Conservation (phyloP, 2,329 filamentous ascomycete species). For the Trichoderma sp. region DNA sequence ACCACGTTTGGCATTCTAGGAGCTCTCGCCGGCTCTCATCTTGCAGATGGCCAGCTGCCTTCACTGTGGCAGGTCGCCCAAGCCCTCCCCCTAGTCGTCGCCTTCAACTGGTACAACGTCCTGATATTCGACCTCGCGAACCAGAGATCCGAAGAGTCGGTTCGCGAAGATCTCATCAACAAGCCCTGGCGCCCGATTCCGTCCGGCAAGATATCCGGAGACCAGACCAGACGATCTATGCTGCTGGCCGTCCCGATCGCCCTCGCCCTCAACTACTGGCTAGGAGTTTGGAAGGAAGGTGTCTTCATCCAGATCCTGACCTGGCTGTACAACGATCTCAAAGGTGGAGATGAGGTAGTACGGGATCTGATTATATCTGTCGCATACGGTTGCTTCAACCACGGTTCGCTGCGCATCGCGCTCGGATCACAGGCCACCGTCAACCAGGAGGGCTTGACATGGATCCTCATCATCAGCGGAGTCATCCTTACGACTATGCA, state of each 20-base stretch:
- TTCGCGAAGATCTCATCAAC: constrained; percentile 39
- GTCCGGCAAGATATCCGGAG: constrained; percentile 26
- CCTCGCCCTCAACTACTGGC: constrained; percentile 22
- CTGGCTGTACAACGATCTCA: constrained; percentile 41
- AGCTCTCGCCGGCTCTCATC: neutral
- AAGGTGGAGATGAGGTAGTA: constrained; percentile 23
- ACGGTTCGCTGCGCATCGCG: constrained; percentile 19
- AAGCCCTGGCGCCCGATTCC: constrained; percentile 36
- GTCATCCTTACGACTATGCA: constrained; percentile 27
- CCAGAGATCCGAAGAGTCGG: constrained; percentile 31
- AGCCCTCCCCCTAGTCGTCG: neutral
- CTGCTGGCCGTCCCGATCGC: constrained; percentile 23
- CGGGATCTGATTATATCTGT: constrained; percentile 26
- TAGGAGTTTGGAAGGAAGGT: constrained; percentile 30
- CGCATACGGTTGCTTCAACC: constrained; percentile 19
- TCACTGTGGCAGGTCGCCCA: neutral
- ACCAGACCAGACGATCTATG: constrained; percentile 24
- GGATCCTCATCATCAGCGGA: constrained; percentile 20
- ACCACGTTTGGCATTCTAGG: neutral
- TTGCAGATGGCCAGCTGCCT: neutral
- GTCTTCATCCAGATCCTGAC: constrained; percentile 29
- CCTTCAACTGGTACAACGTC: constrained; percentile 17
- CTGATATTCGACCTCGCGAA: constrained; percentile 35
- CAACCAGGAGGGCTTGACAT: constrained; percentile 6
- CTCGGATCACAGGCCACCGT: constrained; percentile 1